Base-by-base conservation (phyloP, 768 basidiomycete genomes). In the Lactifluus piperatus region DNA sequence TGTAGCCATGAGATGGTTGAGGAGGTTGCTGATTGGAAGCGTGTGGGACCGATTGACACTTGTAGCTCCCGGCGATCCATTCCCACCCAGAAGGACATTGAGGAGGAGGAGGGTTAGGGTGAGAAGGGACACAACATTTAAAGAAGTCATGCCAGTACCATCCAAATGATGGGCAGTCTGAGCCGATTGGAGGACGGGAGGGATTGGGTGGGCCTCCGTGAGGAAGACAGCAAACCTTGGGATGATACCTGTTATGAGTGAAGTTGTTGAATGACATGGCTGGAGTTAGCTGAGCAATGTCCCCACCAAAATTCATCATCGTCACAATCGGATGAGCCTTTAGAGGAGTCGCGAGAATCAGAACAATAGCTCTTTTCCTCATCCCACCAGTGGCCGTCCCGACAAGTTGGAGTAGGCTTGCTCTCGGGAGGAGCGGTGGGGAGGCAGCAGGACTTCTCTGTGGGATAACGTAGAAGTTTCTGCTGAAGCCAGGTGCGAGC, bases 41-140 rank as follows among this genome's bases (percentile, higher is more conserved):
- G 3, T 72, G 73, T 47, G 73, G 67, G 65, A 80, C 54, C 53
- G 67, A 65, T 55, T 41, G 81, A 56, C 74, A 79, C 58, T 76
- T 66, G 39, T 75, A 10, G 68, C 65, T 5, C 67, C 0, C 51
- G 51, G 71, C 71, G 58, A 60, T 61, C 84, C 82, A 85, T 22
- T 64, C 62, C 74, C 77, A 79, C 46, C 73, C 73, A 13, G 64
- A 69, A 11, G 64, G 67, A 70, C 83, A 85, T 58, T 67, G 62
- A 18, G 72, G 70, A 44, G 75, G 69, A 36, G 81, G 78, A 22
- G 69, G 70, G 62, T 71, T 70, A 6, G 77, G 78, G 61, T 76
- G 65, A 48, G 69, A 69, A 54, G 84, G 83, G 26, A 78, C 74
- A 67, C 82, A 84, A 72, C 81, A 84, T 22, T 73, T 71, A 64